These are phyloP conservation scores for Beauveria rudraprayagi DNA, from an alignment of 2,329 filamentous ascomycete genomes.

Conservation along the genomic window DNA sequence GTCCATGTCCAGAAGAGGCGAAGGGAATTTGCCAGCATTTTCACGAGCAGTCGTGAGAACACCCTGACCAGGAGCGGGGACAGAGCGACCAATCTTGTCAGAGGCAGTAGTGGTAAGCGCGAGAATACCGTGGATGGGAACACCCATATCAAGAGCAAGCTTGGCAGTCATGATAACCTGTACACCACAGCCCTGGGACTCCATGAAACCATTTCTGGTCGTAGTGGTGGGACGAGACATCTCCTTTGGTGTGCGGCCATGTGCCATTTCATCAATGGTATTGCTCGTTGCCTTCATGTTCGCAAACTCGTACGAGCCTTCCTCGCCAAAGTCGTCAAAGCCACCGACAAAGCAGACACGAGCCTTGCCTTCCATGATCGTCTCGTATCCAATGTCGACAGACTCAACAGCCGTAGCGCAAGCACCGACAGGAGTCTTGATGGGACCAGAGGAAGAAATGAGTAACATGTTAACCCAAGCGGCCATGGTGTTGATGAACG, in stretches of 20 bases:
- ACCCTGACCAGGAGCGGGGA: constrained; percentile 93
- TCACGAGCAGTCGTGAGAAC: constrained; percentile 93
- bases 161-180: constrained; percentile 97
- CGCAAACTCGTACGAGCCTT: constrained; percentile 98
- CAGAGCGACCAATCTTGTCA: constrained; percentile 97
- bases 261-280: constrained; percentile 89
- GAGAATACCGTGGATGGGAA: constrained; percentile 92
- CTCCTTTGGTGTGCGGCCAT: constrained; percentile 89
- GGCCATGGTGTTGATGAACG: constrained; percentile 99
- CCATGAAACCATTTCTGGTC: constrained; percentile 97
- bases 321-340: constrained; percentile 98
- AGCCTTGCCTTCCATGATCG: constrained; percentile 96
- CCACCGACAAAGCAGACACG: constrained; percentile 96
- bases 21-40: constrained; percentile 84
- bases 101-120: constrained; percentile 92
- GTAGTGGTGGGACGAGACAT: constrained; percentile 98
- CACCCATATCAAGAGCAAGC: constrained; percentile 95
- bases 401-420: constrained; percentile 97
- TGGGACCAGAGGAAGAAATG: constrained; percentile 91
- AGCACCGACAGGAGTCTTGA: constrained; percentile 97
- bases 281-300: constrained; percentile 99
- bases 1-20: constrained; percentile 91
- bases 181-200: constrained; percentile 96
- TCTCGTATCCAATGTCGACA: constrained; percentile 95
- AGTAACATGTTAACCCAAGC: constrained; percentile 99